phyloP scores from a whole-genome alignment of 1,284 basidiomycete genomes.

The Ustilago cynodontis region DNA sequence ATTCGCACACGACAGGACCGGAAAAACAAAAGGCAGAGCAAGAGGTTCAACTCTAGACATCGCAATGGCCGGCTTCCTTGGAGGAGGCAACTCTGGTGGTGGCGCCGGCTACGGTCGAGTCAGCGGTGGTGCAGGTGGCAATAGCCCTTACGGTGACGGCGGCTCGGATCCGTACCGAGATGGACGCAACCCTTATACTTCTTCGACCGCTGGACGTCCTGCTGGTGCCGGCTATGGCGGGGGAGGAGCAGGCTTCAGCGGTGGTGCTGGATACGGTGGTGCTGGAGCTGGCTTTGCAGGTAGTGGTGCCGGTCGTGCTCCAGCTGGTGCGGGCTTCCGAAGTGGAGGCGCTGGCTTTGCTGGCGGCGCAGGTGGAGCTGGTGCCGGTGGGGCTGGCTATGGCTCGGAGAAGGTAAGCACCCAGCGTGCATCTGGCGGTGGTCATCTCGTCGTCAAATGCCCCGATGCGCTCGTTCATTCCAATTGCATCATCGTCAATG shows the following conservation, averaged over 20 bases:
- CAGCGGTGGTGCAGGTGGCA: slow-evolving; percentile 27
- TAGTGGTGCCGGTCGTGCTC: slow-evolving; percentile 19
- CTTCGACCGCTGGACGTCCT: slow-evolving; percentile 20
- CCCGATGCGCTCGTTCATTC: slow-evolving; percentile 58
- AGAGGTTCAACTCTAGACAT: neutral
- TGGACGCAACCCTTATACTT: slow-evolving; percentile 36
- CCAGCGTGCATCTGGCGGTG: slow-evolving; percentile 16
- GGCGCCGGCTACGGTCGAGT: slow-evolving; percentile 47
- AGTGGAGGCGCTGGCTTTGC: slow-evolving; percentile 34
- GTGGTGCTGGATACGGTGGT: slow-evolving; percentile 28
- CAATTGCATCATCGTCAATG: slow-evolving; percentile 65
- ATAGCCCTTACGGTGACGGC: slow-evolving; percentile 35
- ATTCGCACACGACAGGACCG: neutral
- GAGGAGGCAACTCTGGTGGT: slow-evolving; percentile 47
- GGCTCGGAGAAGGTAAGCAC: slow-evolving; percentile 35
- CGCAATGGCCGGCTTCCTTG: slow-evolving; percentile 55
- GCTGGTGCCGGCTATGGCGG: slow-evolving; percentile 32
- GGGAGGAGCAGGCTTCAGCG: slow-evolving; percentile 35
- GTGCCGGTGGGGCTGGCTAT: slow-evolving; percentile 30
- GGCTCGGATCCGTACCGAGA: slow-evolving; percentile 26
- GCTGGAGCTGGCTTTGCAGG: slow-evolving; percentile 28
- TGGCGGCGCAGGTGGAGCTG: slow-evolving; percentile 32
- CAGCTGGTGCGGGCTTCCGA: slow-evolving; percentile 25
- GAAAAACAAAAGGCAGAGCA: too few species aligned
- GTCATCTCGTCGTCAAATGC: slow-evolving; percentile 56